Conservation (phyloP, 805 yeast genomes). For the Blastobotrys robertii region DNA sequence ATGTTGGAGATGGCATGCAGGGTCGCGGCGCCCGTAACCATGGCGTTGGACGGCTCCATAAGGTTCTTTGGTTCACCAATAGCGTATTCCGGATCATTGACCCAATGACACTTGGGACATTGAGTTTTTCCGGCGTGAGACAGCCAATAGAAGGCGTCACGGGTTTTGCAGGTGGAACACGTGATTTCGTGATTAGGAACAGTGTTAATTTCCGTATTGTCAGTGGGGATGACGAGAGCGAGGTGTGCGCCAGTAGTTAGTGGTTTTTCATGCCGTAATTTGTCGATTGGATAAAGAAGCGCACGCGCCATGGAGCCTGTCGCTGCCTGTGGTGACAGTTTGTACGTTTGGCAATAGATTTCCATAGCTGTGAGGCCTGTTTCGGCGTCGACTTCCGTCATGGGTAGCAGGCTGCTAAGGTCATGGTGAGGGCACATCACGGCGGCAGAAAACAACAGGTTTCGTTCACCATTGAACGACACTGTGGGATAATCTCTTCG, state of each 20-base stretch:
- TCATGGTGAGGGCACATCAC: slow-evolving; percentile 26
- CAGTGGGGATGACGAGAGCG: slow-evolving; percentile 2
- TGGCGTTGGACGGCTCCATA: too few relatives aligned
- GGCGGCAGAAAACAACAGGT: slow-evolving; percentile 17
- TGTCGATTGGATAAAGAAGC: slow-evolving; percentile 2
- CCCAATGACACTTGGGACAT: too few relatives aligned
- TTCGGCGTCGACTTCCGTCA: slow-evolving; percentile 19
- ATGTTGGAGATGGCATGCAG: too few relatives aligned
- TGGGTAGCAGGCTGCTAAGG: slow-evolving; percentile 9
- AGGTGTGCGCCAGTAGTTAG: not conserved
- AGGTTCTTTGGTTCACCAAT: too few relatives aligned
- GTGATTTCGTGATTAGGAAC: not conserved
- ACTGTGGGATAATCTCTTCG: not conserved
- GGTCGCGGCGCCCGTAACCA: too few relatives aligned
- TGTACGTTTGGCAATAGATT: slow-evolving; percentile 20
- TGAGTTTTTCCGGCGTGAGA: too few relatives aligned
- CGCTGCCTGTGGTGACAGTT: slow-evolving; percentile 5
- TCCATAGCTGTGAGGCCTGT: slow-evolving; percentile 23
- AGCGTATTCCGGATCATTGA: too few relatives aligned
- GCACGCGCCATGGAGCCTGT: slow-evolving; percentile 12
- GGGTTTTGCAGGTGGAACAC: slow-evolving; percentile 7
- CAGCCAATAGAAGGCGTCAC: slow-evolving; percentile 10
- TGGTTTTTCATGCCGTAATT: not conserved
- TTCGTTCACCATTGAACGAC: slow-evolving; percentile 12
- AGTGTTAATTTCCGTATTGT: not conserved